Base-by-base conservation (phyloP, 257 asterid species). In the Solanum medicagineum region DNA sequence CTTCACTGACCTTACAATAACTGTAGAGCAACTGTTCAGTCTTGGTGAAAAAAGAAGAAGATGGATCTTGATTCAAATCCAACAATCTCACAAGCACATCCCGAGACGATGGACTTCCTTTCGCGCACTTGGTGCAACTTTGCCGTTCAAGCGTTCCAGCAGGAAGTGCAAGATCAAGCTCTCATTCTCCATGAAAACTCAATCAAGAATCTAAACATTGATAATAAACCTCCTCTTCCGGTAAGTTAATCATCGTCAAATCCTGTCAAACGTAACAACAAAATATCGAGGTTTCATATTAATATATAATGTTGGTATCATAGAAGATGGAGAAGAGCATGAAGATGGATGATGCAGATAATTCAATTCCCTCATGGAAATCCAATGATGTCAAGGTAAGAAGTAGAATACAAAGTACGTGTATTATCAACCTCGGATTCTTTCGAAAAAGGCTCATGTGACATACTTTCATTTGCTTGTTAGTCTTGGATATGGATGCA, bases 401-500 rank as follows among this genome's bases (percentile, higher is more conserved):
- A 86, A 81, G 24, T 17, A 53, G 65, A 26, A 29, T 54, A 53
- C 19, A 26, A 53, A 29, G 8, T 3, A 14, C 16, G 66, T 79
- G 44, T 16, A 53, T 10, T 79, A 79, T 79, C 49, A 32, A n/a
- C 83, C 66, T 10, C 29, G 10, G 51, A 54, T 53, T 79, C 44
- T 13, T 36, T 47, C 16, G 36, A 69, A 74, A 22, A 32, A 24
- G 40, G 26, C n/a, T 60, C 42, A 36, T 51, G 49, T 36, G 53
- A 19, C 84, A 44, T 59, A 12, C 82, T 86, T 45, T 40, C 51
- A 40, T 24, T 55, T 53, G 85, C 53, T 84, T 66, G 53, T 55
- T 87, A 95, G 99, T 94, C 99, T 83, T 95, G 99, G 98, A 93
- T 95, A 92, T 94, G 98, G 99, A 95, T 95, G 99, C 99, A 95